Percentiles rank a stretch among this genome's conserved stretches.
Conservation (phyloP, 2,329 filamentous ascomycete species). For the Trichoderma hamatum region DNA sequence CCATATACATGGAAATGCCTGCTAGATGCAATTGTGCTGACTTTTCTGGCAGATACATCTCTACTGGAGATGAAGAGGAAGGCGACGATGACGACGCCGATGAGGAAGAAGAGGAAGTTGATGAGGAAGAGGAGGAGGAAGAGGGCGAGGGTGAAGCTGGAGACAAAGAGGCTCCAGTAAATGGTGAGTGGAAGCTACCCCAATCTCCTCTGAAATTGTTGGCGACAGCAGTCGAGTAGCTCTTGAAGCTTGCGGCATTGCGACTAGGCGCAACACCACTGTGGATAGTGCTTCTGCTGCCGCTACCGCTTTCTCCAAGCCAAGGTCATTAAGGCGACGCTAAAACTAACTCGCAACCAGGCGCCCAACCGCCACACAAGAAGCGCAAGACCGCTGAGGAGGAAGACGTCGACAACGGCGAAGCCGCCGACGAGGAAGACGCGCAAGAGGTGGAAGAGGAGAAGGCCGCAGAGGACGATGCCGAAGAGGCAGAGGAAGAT, state of each 20-base stretch:
- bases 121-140: constrained; percentile 42
- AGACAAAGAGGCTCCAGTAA: constrained; percentile 37
- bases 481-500: constrained; percentile 34
- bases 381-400: constrained; percentile 52
- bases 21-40: not conserved
- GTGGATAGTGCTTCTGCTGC: not conserved
- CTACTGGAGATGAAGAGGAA: constrained; percentile 46
- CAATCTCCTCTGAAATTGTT: not conserved
- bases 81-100: constrained; percentile 46
- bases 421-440: constrained; percentile 41
- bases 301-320: not conserved
- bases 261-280: not conserved
- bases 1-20: not conserved
- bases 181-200: constrained; percentile 38
- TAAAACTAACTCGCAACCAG: constrained; percentile 22
- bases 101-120: constrained; percentile 44
- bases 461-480: constrained; percentile 33
- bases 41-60: constrained; percentile 39
- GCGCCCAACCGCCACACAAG: constrained; percentile 52
- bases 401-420: constrained; percentile 40
- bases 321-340: not conserved
- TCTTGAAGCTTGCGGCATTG: not conserved
- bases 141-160: not conserved
- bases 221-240: not conserved
- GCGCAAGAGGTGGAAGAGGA: constrained; percentile 34